A percentile compares a stretch with the other conserved stretches of the same genome.
Evolutionary conservation across 805 yeast species (phyloP).

Genomic region (Kluyveromyces lactis): DNA sequence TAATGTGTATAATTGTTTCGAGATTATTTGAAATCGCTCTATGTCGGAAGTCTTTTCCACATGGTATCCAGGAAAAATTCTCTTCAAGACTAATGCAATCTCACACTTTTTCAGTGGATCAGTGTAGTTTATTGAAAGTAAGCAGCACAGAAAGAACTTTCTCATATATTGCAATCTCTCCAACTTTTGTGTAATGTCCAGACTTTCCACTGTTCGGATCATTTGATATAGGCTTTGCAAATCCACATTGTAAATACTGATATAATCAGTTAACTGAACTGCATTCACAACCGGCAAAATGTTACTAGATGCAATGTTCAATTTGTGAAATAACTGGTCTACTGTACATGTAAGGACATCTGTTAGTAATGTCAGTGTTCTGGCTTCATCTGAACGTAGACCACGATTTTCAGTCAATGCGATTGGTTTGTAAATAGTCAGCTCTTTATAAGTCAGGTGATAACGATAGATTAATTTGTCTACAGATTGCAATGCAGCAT

Average conservation of each 20-base stretch:
- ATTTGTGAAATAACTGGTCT: constrained; percentile 21
- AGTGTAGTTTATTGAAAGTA: constrained; percentile 28
- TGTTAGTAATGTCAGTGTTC: constrained; percentile 14
- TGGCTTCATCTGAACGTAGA: constrained; percentile 1
- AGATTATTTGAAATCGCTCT: constrained; percentile 10
- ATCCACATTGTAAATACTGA: constrained; percentile 36
- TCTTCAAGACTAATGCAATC: constrained; percentile 5
- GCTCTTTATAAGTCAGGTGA: constrained; percentile 25
- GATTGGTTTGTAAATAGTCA: constrained; percentile 17
- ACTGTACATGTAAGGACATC: constrained; percentile 29
- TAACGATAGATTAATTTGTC: constrained; percentile 24
- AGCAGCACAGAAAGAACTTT: constrained; percentile 36
- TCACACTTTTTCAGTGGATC: constrained; percentile 7
- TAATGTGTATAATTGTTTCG: constrained; percentile 12
- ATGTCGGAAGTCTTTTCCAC: constrained; percentile 11
- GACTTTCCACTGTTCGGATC: constrained; percentile 11
- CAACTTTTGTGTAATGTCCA: constrained; percentile 24
- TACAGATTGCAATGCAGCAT: constrained; percentile 13
- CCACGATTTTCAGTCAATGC: constrained; percentile 5
- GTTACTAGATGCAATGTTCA: constrained; percentile 20
- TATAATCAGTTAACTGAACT: constrained; percentile 33
- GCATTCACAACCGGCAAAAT: constrained; percentile 25
- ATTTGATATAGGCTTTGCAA: constrained; percentile 24
- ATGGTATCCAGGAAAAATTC: constrained; percentile 11
- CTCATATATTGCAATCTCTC: constrained; percentile 32